Base-by-base conservation (phyloP, 1,284 basidiomycete genomes). In the Ceratobasidium sp. region DNA sequence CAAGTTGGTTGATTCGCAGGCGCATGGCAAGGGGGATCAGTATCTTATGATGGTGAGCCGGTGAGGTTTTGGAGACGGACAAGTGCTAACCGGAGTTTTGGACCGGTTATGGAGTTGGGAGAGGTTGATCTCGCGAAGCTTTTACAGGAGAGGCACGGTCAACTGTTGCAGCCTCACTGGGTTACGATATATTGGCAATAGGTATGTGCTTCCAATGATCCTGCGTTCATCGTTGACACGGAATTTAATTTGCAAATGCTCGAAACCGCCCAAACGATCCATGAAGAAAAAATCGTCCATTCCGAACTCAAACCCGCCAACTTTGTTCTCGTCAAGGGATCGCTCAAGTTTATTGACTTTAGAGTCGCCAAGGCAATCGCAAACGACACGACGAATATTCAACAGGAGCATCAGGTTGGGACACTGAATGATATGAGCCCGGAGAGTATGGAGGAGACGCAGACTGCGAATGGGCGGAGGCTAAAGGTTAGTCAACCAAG, bases 301-400 rank as follows among this genome's bases (percentile, higher is more conserved):
- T 97, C 96, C 10, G 96, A 98, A 83, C 88, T 98, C 70, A 98
- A 98, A 84, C 96, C 96, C 1, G 96, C 96, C 1, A 98, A 98
- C 84, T 98, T 98, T 82, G 96, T 98, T 20, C 88, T 98, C 54
- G 96, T 98, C 77, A 93, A 93, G 79, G 96, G 96, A 1, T 93
- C 96, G 79, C 87, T 98, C 67, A 98, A 98, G 87, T 87, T 98
- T 75, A 98, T 98, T 81, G 96, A 98, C 84, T 98, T 98, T 82
- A 96, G 96, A 16, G 98, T 98, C 82, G 96, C 96, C 3, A 98
- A 98, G 83, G 96, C 96, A 6, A 96, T 98, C 80, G 96, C 96
- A 5, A 97, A 97, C 83, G 96, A 98, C 82, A 98, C 96, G 1
- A 97, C 97, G 3, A 98, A 98, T 82, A 98, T 98, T 76, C 95